These are phyloP conservation scores for Asterochloris erici DNA, from an alignment of 139 green algal genomes.

Conservation along the genomic window DNA sequence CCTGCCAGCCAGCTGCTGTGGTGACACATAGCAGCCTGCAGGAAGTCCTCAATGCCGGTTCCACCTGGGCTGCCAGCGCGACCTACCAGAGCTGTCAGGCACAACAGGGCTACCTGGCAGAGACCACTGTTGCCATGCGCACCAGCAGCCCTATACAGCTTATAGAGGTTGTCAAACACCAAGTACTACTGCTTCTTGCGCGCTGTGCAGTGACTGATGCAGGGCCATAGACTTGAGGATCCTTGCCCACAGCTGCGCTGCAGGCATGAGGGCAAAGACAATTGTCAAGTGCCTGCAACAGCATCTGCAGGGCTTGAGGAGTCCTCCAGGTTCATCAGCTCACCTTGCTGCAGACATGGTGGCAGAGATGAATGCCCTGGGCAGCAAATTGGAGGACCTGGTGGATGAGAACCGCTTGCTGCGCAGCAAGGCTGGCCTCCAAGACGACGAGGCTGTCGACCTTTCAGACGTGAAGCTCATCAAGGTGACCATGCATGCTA, in stretches of 20 bases:
- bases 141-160: no score
- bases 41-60: no score
- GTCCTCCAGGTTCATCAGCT: neutral
- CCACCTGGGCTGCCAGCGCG: no score
- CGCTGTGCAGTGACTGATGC: neutral
- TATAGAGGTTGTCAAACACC: no score
- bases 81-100: no score
- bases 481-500: conserved; percentile 19
- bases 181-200: no score
- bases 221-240: neutral
- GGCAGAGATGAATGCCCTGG: neutral
- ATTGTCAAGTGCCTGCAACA: neutral
- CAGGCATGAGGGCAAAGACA: neutral
- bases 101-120: no score
- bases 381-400: conserved; percentile 46
- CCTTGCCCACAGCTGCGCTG: neutral
- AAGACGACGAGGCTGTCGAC: conserved; percentile 35
- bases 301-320: neutral
- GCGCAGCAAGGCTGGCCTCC: conserved; percentile 39
- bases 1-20: no score
- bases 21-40: no score
- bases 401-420: conserved; percentile 59
- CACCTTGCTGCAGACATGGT: neutral
- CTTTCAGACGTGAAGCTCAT: conserved; percentile 50
- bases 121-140: no score